Conservation (phyloP, 1,284 basidiomycete species). For the Anthracocystis walkeri region DNA sequence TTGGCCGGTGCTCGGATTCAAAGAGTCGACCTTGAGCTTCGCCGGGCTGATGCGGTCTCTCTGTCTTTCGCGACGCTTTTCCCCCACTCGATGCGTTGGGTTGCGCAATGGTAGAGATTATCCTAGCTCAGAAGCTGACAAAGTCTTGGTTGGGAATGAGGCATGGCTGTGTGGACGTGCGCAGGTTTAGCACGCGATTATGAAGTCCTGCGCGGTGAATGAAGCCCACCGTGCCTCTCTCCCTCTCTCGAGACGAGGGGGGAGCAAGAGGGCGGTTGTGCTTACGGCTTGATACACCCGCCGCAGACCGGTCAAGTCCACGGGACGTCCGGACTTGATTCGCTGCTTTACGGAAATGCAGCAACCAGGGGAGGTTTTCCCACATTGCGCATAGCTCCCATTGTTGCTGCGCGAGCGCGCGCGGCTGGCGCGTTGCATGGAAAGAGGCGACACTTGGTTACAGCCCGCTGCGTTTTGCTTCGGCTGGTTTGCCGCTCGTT, state of each 20-base stretch:
- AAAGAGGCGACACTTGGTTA: too few relatives aligned
- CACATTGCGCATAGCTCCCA: too few relatives aligned
- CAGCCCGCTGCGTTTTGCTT: too few relatives aligned
- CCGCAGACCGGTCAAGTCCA: conserved; percentile 36
- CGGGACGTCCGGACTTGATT: background rate
- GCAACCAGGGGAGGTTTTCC: too few relatives aligned
- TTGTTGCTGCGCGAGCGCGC: too few relatives aligned
- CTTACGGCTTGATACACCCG: conserved; percentile 9
- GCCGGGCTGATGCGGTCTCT: conserved; percentile 6
- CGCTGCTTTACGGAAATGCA: background rate
- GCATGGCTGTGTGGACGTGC: background rate
- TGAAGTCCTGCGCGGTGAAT: conserved; percentile 12
- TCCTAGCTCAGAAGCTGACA: conserved; percentile 14
- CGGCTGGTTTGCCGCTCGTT: too few relatives aligned
- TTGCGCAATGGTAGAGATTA: background rate
- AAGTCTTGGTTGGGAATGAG: conserved; percentile 1
- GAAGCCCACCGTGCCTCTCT: conserved; percentile 7
- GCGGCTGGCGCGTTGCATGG: too few relatives aligned
- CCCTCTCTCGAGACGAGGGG: conserved; percentile 4
- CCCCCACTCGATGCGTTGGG: background rate
- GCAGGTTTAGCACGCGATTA: background rate
- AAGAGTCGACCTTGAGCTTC: background rate
- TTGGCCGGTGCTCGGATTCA: conserved; percentile 6
- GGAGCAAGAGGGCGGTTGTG: background rate
- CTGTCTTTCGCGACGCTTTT: background rate